A percentile compares a stretch with the other conserved stretches of the same genome.
Conservation (phyloP, 225 moss, liverwort and hornwort species). For the Polytrichum commune region DNA sequence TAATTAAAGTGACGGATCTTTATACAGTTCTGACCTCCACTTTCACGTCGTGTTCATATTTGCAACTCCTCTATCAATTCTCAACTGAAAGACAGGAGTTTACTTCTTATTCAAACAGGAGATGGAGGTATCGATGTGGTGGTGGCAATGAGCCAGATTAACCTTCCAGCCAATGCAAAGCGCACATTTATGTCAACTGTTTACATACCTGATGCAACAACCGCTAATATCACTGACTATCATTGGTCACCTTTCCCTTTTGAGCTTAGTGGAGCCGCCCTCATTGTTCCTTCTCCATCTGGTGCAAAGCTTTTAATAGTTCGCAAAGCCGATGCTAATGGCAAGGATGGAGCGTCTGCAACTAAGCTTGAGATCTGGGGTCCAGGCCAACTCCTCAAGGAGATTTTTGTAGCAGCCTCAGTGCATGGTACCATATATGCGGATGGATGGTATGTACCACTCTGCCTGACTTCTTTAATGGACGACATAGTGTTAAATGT, state of each 20-base stretch:
- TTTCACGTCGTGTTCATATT: neutral
- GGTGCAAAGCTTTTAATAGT: constrained; percentile 82
- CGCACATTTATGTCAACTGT: constrained; percentile 83
- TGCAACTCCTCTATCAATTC: neutral
- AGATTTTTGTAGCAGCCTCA: constrained; percentile 66
- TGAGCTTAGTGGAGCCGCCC: constrained; percentile 74
- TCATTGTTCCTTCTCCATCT: constrained; percentile 84
- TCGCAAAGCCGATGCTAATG: constrained; percentile 52
- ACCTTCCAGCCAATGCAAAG: constrained; percentile 80
- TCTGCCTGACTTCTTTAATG: neutral
- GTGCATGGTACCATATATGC: constrained; percentile 83
- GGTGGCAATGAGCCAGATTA: constrained; percentile 91
- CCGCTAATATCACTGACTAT: constrained; percentile 48
- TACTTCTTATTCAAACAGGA: constrained; percentile 31
- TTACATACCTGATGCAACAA: constrained; percentile 63
- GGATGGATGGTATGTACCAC: constrained; percentile 72
- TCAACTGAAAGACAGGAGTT: neutral
- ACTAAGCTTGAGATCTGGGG: constrained; percentile 97
- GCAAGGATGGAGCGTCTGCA: constrained; percentile 39
- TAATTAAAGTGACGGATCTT: too few species aligned
- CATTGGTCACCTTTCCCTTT: constrained; percentile 98
- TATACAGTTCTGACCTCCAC: too few species aligned
- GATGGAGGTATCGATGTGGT: constrained; percentile 82
- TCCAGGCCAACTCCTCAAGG: constrained; percentile 87
- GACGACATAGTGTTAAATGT: too few species aligned